Conservation (phyloP, 805 yeast genomes). For the Candida mattraensis region DNA sequence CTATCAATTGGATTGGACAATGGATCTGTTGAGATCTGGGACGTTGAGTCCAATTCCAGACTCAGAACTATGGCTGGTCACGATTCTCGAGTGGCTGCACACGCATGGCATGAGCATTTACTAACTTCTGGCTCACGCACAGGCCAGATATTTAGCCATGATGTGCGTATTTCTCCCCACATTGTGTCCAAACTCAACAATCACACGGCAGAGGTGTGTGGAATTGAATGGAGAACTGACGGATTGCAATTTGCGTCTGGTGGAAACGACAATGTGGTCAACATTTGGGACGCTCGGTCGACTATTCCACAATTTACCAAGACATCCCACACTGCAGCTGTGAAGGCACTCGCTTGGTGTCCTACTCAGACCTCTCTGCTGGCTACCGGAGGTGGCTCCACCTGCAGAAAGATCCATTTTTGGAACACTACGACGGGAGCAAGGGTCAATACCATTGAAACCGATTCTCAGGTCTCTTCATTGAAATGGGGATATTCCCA, state of each 20-base stretch:
- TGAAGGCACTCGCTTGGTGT: slow-evolving; percentile 93
- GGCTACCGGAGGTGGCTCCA: slow-evolving; percentile 97
- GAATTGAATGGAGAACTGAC: slow-evolving; percentile 80
- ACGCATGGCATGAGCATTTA: slow-evolving; percentile 80
- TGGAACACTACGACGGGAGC: slow-evolving; percentile 95
- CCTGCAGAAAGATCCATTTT: slow-evolving; percentile 84
- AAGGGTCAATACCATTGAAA: slow-evolving; percentile 78
- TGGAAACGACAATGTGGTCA: slow-evolving; percentile 90
- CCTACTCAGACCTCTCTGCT: slow-evolving; percentile 79
- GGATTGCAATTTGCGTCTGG: slow-evolving; percentile 88
- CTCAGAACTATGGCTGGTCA: slow-evolving; percentile 77
- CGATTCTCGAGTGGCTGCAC: slow-evolving; percentile 76
- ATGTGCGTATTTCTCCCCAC: slow-evolving; percentile 83
- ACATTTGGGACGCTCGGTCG: slow-evolving; percentile 87
- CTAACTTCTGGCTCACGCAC: slow-evolving; percentile 85
- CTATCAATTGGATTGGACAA: slow-evolving; percentile 80
- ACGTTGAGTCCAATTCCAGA: slow-evolving; percentile 71
- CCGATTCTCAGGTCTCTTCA: slow-evolving; percentile 94
- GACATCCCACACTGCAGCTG: slow-evolving; percentile 87
- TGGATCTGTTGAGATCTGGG: slow-evolving; percentile 92
- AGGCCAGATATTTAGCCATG: slow-evolving; percentile 84
- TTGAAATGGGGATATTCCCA: slow-evolving; percentile 83
- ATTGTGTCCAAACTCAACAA: slow-evolving; percentile 56
- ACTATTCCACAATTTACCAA: slow-evolving; percentile 70
- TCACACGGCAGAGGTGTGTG: slow-evolving; percentile 91